Percentiles rank a stretch among this genome's conserved stretches.
Conservation (phyloP, 1,284 basidiomycete genomes). For the Ceratobasidium sp. region DNA sequence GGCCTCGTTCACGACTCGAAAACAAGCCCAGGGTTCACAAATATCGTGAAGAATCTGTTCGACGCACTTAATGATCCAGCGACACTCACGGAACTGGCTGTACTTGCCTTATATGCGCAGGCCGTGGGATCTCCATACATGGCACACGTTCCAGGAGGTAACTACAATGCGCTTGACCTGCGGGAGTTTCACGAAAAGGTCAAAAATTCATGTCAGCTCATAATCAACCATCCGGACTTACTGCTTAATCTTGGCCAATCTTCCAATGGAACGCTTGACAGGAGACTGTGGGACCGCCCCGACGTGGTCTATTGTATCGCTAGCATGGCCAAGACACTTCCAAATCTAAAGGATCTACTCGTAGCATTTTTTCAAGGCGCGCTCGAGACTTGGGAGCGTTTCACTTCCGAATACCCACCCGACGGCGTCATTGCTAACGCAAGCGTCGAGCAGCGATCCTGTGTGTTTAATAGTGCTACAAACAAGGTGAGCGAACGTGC, state of each 20-base stretch:
- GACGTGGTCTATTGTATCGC: conserved; percentile 5
- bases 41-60: conserved; percentile 57
- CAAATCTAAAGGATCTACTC: conserved; percentile 7
- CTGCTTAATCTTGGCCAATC: conserved; percentile 22
- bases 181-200: conserved; percentile 39
- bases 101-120: conserved; percentile 57
- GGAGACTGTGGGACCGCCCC: conserved; percentile 1
- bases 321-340: background rate
- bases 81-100: conserved; percentile 59
- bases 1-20: conserved; percentile 51
- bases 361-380: conserved; percentile 38
- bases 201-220: conserved; percentile 10
- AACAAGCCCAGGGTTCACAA: conserved; percentile 49
- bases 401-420: conserved; percentile 34
- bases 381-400: conserved; percentile 31
- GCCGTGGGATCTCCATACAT: conserved; percentile 57
- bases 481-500: conserved; percentile 40
- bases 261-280: background rate
- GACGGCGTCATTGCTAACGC: conserved; percentile 9
- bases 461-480: conserved; percentile 31
- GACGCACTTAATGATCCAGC: conserved; percentile 54
- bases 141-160: conserved; percentile 51
- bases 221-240: conserved; percentile 38
- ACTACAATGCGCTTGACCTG: conserved; percentile 49
- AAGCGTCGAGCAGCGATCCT: conserved; percentile 6